phyloP scores from a whole-genome alignment of 345 rosid genomes.

The Odontarrhena argentea region DNA sequence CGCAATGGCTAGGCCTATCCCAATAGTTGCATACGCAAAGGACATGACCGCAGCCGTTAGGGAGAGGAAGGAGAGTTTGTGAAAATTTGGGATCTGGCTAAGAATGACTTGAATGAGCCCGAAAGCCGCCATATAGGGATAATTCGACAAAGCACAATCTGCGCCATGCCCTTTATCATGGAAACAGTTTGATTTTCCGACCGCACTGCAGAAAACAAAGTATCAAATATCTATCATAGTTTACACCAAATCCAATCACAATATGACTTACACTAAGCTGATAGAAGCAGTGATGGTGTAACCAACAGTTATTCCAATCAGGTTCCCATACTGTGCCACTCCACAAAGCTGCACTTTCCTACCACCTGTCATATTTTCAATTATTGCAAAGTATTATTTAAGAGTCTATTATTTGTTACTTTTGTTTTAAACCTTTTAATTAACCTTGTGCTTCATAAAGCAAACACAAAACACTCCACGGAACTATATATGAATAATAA shows the following conservation, averaged over 20 bases:
- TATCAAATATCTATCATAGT: neutral
- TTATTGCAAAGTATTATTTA: slow-evolving; percentile 19
- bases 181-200: slow-evolving; percentile 72
- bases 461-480: slow-evolving; percentile 38
- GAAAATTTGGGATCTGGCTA: slow-evolving; percentile 84
- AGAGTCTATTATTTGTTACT: slow-evolving; percentile 14
- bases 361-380: slow-evolving; percentile 51
- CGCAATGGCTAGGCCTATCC: slow-evolving; percentile 80
- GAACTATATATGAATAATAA: slow-evolving; percentile 18
- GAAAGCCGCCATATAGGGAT: slow-evolving; percentile 67
- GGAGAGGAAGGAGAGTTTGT: slow-evolving; percentile 87
- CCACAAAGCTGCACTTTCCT: slow-evolving; percentile 71
- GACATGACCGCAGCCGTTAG: slow-evolving; percentile 88
- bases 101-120: slow-evolving; percentile 68
- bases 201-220: slow-evolving; percentile 58
- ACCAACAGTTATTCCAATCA: slow-evolving; percentile 69
- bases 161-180: slow-evolving; percentile 61
- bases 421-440: slow-evolving; percentile 26
- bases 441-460: slow-evolving; percentile 31
- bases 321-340: slow-evolving; percentile 76
- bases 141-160: slow-evolving; percentile 54
- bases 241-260: too few relatives aligned
- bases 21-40: slow-evolving; percentile 72
- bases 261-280: slow-evolving; percentile 83
- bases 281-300: slow-evolving; percentile 96